Evolutionary conservation across 805 yeast genomes (phyloP).

Genomic region (Tetrapisispora phaffii): DNA sequence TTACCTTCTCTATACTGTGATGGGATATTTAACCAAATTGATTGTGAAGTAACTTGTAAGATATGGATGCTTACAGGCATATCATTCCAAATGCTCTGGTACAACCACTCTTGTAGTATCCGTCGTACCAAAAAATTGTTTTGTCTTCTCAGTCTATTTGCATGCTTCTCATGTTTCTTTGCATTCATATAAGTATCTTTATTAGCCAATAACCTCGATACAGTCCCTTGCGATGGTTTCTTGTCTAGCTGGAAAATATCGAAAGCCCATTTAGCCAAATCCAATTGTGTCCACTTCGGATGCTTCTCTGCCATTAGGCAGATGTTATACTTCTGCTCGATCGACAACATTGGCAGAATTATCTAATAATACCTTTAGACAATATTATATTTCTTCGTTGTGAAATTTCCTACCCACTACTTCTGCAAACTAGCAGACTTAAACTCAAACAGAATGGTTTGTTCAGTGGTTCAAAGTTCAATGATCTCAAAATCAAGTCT

Average conservation of each 20-base stretch:
- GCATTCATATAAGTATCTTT: conserved; percentile 37
- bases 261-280: conserved; percentile 57
- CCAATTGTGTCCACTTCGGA: conserved; percentile 59
- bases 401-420: neutral
- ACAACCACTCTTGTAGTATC: conserved; percentile 60
- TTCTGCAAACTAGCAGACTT: too few species aligned
- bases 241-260: conserved; percentile 41
- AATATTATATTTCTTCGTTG: too few species aligned
- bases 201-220: conserved; percentile 48
- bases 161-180: conserved; percentile 38
- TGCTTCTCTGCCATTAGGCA: conserved; percentile 57
- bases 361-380: neutral
- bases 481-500: too few species aligned
- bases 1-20: conserved; percentile 43
- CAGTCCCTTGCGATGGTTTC: conserved; percentile 60
- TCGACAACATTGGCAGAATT: conserved; percentile 13
- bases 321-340: conserved; percentile 51
- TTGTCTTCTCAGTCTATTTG: conserved; percentile 42
- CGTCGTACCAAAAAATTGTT: conserved; percentile 44
- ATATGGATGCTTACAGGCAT: conserved; percentile 57
- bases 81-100: conserved; percentile 57
- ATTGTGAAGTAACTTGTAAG: conserved; percentile 50
- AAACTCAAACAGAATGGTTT: too few species aligned
- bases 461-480: too few species aligned
- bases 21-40: conserved; percentile 55